A percentile compares a stretch with the other conserved stretches of the same genome.
Evolutionary conservation across 2,329 filamentous ascomycete genomes (phyloP).

Genomic region (Epichloe hybrida): DNA sequence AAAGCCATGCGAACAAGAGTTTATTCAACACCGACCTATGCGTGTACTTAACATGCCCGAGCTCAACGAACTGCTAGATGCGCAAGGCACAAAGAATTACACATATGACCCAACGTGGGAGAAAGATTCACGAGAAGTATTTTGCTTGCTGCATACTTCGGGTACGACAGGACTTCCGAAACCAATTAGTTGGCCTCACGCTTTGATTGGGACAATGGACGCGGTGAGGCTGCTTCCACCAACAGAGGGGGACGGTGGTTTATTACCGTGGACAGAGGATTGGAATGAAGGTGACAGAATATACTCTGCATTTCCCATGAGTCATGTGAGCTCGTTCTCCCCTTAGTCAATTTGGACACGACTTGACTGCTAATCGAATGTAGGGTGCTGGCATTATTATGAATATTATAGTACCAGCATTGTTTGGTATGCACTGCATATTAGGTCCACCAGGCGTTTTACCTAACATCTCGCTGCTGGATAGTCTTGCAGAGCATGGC

Average conservation of each 20-base stretch:
- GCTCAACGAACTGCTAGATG: slow-evolving; percentile 16
- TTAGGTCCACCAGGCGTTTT: slow-evolving; percentile 21
- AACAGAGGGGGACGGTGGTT: slow-evolving; percentile 17
- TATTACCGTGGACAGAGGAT: slow-evolving; percentile 17
- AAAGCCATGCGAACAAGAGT: slow-evolving; percentile 5
- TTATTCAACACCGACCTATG: slow-evolving; percentile 14
- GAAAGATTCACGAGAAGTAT: slow-evolving; percentile 19
- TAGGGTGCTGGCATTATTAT: slow-evolving; percentile 28
- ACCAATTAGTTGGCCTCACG: slow-evolving; percentile 23
- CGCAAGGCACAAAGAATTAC: slow-evolving; percentile 9
- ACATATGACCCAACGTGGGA: slow-evolving; percentile 20
- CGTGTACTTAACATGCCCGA: slow-evolving; percentile 15
- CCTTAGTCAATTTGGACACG: background rate
- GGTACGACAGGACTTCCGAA: slow-evolving; percentile 30
- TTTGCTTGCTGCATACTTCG: slow-evolving; percentile 27
- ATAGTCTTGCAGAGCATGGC: slow-evolving; percentile 17
- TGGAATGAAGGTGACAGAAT: slow-evolving; percentile 18
- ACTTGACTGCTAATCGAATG: background rate
- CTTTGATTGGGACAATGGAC: slow-evolving; percentile 21
- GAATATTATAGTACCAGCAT: slow-evolving; percentile 24
- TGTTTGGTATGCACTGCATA: slow-evolving; percentile 22
- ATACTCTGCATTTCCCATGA: slow-evolving; percentile 25
- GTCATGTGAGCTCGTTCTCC: slow-evolving; percentile 13
- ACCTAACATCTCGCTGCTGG: slow-evolving; percentile 22
- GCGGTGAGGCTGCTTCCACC: slow-evolving; percentile 20